Evolutionary conservation across 345 rosid genomes (phyloP).

Genomic region (Pistacia atlantica): DNA sequence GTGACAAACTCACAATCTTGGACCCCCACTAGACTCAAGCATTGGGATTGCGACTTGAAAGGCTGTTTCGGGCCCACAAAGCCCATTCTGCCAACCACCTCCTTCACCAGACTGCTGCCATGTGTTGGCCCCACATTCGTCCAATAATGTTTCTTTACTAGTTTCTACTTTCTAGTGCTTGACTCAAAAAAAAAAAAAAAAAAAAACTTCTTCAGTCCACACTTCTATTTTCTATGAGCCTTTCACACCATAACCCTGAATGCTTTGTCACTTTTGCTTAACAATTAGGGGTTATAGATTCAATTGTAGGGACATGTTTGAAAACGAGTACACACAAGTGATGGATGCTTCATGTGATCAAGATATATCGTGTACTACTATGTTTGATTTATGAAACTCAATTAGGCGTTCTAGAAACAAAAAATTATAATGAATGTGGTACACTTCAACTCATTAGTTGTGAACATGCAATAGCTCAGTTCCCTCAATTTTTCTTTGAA

Average conservation of each 20-base stretch:
- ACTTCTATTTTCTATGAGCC: background rate
- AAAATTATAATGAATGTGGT: background rate
- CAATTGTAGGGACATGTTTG: background rate
- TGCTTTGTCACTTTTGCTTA: background rate
- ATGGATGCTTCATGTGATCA: background rate
- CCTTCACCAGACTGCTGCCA: constrained; percentile 20
- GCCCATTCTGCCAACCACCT: constrained; percentile 55
- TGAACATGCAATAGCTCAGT: no score
- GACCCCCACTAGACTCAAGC: constrained; percentile 23
- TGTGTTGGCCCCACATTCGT: constrained; percentile 32
- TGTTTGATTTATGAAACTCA: no score
- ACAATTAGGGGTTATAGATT: background rate
- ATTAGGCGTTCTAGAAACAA: background rate
- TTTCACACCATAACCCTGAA: background rate
- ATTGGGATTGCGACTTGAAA: constrained; percentile 39
- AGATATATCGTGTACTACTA: background rate
- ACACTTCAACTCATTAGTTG: background rate
- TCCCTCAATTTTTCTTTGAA: no score
- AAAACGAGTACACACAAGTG: no score
- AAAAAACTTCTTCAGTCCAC: background rate
- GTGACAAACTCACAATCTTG: constrained; percentile 22
- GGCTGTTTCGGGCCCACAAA: constrained; percentile 37
- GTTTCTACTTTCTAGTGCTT: background rate
- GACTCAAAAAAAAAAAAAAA: background rate
- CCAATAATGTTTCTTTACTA: background rate